phyloP scores from a whole-genome alignment of 805 yeast species.

The Candida fluviatilis region DNA sequence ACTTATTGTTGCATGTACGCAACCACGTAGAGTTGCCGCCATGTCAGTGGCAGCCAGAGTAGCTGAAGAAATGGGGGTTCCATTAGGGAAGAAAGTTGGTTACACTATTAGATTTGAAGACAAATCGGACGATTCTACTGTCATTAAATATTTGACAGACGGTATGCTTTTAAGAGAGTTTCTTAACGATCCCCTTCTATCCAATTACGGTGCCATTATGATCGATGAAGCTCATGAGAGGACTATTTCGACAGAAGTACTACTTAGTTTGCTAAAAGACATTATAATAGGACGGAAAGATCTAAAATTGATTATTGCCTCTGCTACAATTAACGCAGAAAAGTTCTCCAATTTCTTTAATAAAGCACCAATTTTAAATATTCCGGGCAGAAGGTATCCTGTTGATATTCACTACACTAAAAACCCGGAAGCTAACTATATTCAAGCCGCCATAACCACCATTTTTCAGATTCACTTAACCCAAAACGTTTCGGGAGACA shows the following conservation, averaged over 20 bases:
- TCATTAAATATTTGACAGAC: slow-evolving; percentile 88
- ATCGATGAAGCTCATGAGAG: slow-evolving; percentile 98
- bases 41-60: slow-evolving; percentile 87
- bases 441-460: slow-evolving; percentile 85
- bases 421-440: slow-evolving; percentile 86
- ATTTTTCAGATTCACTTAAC: slow-evolving; percentile 81
- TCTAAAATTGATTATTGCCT: slow-evolving; percentile 73
- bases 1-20: slow-evolving; percentile 74
- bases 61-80: slow-evolving; percentile 79
- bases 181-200: slow-evolving; percentile 66
- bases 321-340: slow-evolving; percentile 92
- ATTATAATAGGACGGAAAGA: slow-evolving; percentile 61
- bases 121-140: slow-evolving; percentile 57
- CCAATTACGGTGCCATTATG: slow-evolving; percentile 75
- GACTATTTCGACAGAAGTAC: slow-evolving; percentile 82
- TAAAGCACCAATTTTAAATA: slow-evolving; percentile 78
- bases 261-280: slow-evolving; percentile 77
- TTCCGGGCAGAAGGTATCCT: slow-evolving; percentile 93
- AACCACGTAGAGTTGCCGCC: slow-evolving; percentile 95
- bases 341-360: slow-evolving; percentile 79
- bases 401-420: slow-evolving; percentile 81
- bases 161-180: slow-evolving; percentile 92
- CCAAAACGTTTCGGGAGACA: slow-evolving; percentile 70
- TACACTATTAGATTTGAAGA: slow-evolving; percentile 88
- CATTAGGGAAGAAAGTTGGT: slow-evolving; percentile 87